Percentiles rank a stretch among this genome's conserved stretches.
Conservation (phyloP, 2,329 filamentous ascomycete genomes). For the Hypoxylon sp. region DNA sequence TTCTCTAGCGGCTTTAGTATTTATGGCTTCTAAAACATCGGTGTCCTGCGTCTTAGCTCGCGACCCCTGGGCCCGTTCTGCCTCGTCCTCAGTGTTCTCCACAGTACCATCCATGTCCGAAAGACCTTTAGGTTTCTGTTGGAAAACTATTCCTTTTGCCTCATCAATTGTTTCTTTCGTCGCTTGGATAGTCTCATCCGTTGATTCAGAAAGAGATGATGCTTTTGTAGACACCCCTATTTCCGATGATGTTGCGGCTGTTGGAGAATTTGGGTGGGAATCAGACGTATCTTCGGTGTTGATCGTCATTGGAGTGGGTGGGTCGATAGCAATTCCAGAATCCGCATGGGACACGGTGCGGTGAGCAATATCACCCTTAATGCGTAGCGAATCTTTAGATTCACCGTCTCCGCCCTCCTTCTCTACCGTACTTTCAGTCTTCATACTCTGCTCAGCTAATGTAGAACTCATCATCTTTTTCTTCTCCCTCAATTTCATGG, state of each 20-base stretch:
- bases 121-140: constrained; percentile 29
- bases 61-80: constrained; percentile 33
- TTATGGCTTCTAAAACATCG: constrained; percentile 43
- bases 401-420: constrained; percentile 48
- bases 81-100: constrained; percentile 17
- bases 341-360: constrained; percentile 65
- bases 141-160: constrained; percentile 26
- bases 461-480: constrained; percentile 67
- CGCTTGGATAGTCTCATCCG: constrained; percentile 69
- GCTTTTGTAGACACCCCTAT: constrained; percentile 73
- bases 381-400: constrained; percentile 46
- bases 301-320: constrained; percentile 55
- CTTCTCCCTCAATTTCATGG: constrained; percentile 89
- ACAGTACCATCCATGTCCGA: constrained; percentile 27
- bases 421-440: constrained; percentile 45
- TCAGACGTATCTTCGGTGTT: constrained; percentile 67
- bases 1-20: constrained; percentile 45
- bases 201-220: constrained; percentile 74
- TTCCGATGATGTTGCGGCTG: constrained; percentile 66
- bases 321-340: constrained; percentile 69
- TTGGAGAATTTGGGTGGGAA: constrained; percentile 71
- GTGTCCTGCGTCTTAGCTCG: constrained; percentile 38
- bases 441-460: constrained; percentile 46
- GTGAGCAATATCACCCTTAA: constrained; percentile 54
- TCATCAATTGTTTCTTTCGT: constrained; percentile 54